phyloP scores from a whole-genome alignment of 73 alveolate species.

The Stentor coeruleus region DNA sequence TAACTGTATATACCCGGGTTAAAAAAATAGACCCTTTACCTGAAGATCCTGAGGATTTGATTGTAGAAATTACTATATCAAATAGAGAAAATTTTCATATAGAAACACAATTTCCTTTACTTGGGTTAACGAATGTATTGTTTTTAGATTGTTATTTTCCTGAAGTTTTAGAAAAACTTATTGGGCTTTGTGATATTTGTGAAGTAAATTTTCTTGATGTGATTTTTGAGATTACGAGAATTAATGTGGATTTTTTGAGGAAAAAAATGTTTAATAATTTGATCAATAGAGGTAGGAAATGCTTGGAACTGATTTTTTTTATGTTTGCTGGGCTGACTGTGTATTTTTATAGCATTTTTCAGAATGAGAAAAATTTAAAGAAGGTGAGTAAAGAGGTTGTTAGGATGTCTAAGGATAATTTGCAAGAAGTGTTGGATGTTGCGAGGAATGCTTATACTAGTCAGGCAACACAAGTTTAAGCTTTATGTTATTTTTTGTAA shows the following conservation, averaged over 20 bases:
- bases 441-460: neutral
- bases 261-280: no score
- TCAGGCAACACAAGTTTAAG: neutral
- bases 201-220: neutral
- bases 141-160: neutral
- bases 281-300: neutral
- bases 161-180: neutral
- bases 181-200: neutral
- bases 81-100: no score
- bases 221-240: neutral
- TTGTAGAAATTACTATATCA: no score
- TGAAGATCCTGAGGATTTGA: conserved; percentile 5
- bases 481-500: no score
- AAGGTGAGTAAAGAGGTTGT: neutral
- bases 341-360: neutral
- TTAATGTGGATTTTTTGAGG: neutral
- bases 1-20: neutral
- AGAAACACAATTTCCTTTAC: neutral
- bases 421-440: neutral
- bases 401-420: neutral
- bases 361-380: neutral
- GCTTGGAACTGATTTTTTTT: neutral
- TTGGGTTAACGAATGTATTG: neutral
- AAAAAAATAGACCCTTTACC: neutral
- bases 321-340: neutral